Base-by-base conservation (phyloP, 352 stramenopile genomes). In the Phytophthora fragariaefolia region DNA sequence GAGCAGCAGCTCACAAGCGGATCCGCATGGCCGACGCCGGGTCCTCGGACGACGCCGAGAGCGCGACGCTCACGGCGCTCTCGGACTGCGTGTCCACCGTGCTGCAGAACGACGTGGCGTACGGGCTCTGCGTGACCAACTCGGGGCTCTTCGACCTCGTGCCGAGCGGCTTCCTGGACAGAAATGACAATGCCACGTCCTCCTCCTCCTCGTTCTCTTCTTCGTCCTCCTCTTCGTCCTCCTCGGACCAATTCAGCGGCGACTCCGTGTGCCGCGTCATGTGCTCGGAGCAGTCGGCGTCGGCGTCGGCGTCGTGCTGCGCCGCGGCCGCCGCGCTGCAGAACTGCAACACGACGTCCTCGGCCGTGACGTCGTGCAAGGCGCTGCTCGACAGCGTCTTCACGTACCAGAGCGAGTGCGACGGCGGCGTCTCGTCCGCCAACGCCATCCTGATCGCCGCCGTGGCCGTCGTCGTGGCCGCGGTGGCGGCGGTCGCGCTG, bases 81-180 rank as follows among this genome's bases (percentile, higher is more conserved):
- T 68, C 69, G 1, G 50, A 59, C 6, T 86, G 78, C 32, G 66
- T 82, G 22, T 52, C 56, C 36, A 71, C 65, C 28, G 67, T 89
- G 6, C 15, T 85, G 38, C 13, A 55, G 30, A 66, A 72, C 30
- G 80, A 91, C 45, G 18, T 77, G 7, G 47, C 53, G 15, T 91
- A 91, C 50, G 79, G 73, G 4, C 52, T 76, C 20, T 91, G 83
- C 58, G 53, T 90, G 49, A 90, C 85, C 63, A 89, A 89, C 66
- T 77, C 80, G 24, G 80, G 80, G 20, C 67, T 91, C 32, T 89
- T 91, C 56, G 74, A 76, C 53, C 20, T 73, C 3, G 0, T 76
- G 2, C 63, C 69, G 8, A 7, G 9, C 13, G 40, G 61, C 6
- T 68, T 81, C 45, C 24, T 34, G 15, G 13, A 46, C n/a, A 6